phyloP scores from a whole-genome alignment of 2,329 filamentous ascomycete genomes.

The Aureobasidium mangrovei region DNA sequence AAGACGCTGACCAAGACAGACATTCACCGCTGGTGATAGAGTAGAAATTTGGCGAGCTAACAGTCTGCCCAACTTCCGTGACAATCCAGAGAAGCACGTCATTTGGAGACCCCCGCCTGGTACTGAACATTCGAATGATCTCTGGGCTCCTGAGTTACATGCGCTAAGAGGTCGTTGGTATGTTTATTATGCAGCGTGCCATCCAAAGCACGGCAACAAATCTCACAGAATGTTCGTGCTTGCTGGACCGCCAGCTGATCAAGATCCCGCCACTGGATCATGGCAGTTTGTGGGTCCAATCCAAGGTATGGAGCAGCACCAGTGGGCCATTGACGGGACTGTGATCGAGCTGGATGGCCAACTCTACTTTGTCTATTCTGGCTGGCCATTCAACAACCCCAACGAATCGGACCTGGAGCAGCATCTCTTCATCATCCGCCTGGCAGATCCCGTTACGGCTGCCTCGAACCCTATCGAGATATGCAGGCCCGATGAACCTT shows the following conservation, averaged over 20 bases:
- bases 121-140: conserved; percentile 35
- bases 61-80: conserved; percentile 32
- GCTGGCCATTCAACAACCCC: conserved; percentile 34
- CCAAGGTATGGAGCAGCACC: conserved; percentile 31
- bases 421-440: conserved; percentile 36
- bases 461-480: conserved; percentile 31
- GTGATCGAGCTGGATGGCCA: conserved; percentile 31
- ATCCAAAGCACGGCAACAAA: conserved; percentile 35
- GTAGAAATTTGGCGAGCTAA: conserved; percentile 38
- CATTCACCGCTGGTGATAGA: conserved; percentile 37
- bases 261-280: conserved; percentile 24
- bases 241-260: conserved; percentile 29
- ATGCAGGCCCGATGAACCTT: conserved; percentile 31
- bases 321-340: conserved; percentile 43
- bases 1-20: conserved; percentile 19
- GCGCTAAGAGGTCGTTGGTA: conserved; percentile 44
- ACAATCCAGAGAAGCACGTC: conserved; percentile 29
- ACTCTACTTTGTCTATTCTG: conserved; percentile 38
- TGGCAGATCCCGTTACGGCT: conserved; percentile 30
- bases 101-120: conserved; percentile 36
- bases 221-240: conserved; percentile 40
- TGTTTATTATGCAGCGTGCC: conserved; percentile 41
- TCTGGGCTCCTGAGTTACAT: conserved; percentile 52
- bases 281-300: conserved; percentile 38
- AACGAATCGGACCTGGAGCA: conserved; percentile 31